These are phyloP conservation scores for Leccinum solheimii DNA, from an alignment of 1,284 basidiomycete genomes.

Conservation along the genomic window DNA sequence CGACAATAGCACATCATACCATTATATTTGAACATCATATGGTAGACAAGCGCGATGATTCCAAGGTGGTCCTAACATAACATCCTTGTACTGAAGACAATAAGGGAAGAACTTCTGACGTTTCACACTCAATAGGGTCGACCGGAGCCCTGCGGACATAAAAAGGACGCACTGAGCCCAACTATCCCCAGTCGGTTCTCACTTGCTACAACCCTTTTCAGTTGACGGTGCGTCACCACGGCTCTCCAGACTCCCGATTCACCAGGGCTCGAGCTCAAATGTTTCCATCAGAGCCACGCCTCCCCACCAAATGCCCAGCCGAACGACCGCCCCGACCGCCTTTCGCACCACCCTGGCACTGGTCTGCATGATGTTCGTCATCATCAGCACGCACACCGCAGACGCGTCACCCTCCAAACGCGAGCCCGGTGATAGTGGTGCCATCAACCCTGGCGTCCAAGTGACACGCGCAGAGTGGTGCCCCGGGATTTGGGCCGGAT, in stretches of 20 bases:
- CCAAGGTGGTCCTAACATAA: background rate
- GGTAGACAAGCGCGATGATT: background rate
- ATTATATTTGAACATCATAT: background rate
- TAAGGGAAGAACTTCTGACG: background rate
- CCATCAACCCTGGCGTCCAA: background rate
- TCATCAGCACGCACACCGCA: background rate
- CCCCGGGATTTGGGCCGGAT: slow-evolving; percentile 15
- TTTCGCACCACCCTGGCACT: background rate
- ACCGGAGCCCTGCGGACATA: background rate
- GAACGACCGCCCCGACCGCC: background rate
- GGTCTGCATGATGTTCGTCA: background rate
- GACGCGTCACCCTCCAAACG: background rate
- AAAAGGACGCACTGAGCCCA: background rate
- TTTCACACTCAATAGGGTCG: background rate
- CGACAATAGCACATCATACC: no score
- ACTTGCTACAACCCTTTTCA: background rate
- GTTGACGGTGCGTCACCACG: background rate
- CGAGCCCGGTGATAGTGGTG: background rate
- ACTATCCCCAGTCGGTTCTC: background rate
- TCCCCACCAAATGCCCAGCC: background rate
- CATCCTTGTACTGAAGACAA: background rate
- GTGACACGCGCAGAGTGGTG: slow-evolving; percentile 6
- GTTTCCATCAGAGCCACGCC: background rate
- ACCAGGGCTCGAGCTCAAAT: slow-evolving; percentile 8
- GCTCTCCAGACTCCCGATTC: slow-evolving; percentile 28